Evolutionary conservation across 2,329 filamentous ascomycete genomes (phyloP).

Genomic region (Hymenoscyphus fraxineus): DNA sequence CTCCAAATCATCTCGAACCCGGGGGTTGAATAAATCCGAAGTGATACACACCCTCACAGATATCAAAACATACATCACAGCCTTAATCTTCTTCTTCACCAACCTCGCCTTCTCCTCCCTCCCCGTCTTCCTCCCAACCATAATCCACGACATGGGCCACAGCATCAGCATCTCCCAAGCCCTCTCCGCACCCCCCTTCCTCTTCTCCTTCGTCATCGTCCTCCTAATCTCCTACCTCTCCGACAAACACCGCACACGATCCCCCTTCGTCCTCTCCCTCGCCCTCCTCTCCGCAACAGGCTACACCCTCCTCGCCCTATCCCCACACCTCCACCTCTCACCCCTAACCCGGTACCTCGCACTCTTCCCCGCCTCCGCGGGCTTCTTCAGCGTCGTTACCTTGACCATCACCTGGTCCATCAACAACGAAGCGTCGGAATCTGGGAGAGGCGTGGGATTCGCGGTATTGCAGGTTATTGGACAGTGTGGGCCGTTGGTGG

Average conservation of each 20-base stretch:
- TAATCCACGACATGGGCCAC: constrained; percentile 74
- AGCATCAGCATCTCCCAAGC: constrained; percentile 65
- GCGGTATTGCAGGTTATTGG: constrained; percentile 75
- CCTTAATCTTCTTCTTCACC: constrained; percentile 79
- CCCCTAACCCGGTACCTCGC: constrained; percentile 62
- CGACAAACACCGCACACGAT: constrained; percentile 61
- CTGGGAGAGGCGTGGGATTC: constrained; percentile 70
- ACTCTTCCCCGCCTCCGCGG: constrained; percentile 72
- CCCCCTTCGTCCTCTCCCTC: constrained; percentile 63
- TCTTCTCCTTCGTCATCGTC: constrained; percentile 69
- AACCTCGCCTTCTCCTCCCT: constrained; percentile 87
- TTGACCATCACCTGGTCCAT: constrained; percentile 84
- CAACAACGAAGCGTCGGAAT: constrained; percentile 73
- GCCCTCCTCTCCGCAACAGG: constrained; percentile 62
- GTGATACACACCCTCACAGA: constrained; percentile 58
- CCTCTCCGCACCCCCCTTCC: constrained; percentile 76
- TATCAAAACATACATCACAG: constrained; percentile 70
- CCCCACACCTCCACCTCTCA: constrained; percentile 44
- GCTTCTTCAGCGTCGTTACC: constrained; percentile 81
- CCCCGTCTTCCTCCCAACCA: constrained; percentile 82
- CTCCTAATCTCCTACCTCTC: constrained; percentile 69
- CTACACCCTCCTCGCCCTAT: constrained; percentile 58
- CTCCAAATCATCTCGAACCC: constrained; percentile 10
- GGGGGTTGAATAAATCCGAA: constrained; percentile 50
- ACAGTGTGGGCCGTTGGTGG: constrained; percentile 41